phyloP scores from a whole-genome alignment of 192 early-diverging fungal genomes.

The Rhizoclosmatium globosum region DNA sequence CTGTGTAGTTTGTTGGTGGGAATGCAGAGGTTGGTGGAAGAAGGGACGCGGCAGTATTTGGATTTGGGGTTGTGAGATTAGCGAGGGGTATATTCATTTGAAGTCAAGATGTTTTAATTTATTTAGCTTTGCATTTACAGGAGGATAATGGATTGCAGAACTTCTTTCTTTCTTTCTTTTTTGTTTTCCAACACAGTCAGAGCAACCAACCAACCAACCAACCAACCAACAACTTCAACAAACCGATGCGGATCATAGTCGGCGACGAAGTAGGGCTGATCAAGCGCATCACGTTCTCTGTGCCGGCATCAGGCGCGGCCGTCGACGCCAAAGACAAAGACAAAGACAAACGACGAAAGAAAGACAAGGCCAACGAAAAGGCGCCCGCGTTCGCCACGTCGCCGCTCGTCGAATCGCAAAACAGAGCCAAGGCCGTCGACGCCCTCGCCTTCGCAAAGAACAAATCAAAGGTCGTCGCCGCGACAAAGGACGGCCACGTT shows the following conservation, averaged over 20 bases:
- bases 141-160: background rate
- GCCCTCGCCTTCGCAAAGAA: background rate
- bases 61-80: too few species aligned
- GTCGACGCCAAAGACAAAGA: background rate
- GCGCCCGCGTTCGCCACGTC: background rate
- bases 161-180: constrained; percentile 1
- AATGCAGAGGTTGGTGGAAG: background rate
- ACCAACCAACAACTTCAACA: background rate
- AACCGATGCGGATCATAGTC: constrained; percentile 10
- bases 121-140: background rate
- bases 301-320: background rate
- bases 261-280: constrained; percentile 23
- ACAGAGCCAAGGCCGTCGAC: constrained; percentile 2
- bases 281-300: background rate
- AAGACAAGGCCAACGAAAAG: background rate
- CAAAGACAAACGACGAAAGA: background rate
- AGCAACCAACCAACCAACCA: too few species aligned
- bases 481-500: constrained; percentile 41
- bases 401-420: background rate
- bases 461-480: constrained; percentile 36
- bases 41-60: too few species aligned
- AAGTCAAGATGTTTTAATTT: background rate
- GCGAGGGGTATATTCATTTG: too few species aligned
- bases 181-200: background rate
- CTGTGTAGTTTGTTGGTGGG: constrained; percentile 22